A percentile compares a stretch with the other conserved stretches of the same genome.
phyloP scores from a whole-genome alignment of 2,329 filamentous ascomycete genomes.

The Claviceps capensis region DNA sequence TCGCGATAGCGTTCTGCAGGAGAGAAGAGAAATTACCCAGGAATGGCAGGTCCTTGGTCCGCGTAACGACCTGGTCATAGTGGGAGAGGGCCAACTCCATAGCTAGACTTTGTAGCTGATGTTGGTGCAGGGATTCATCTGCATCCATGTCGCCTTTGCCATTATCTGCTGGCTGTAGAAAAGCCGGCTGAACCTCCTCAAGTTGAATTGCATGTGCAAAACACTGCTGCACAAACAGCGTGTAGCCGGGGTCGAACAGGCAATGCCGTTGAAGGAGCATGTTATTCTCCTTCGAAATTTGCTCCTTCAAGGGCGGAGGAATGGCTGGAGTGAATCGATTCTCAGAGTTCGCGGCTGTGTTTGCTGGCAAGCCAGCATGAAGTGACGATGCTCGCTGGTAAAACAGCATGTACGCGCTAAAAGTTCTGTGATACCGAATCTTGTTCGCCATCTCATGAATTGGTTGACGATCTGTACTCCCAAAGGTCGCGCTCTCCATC shows the following conservation, averaged over 20 bases:
- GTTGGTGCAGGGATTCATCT: conserved; percentile 9
- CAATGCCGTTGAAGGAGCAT: conserved; percentile 62
- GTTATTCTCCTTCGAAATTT: conserved; percentile 61
- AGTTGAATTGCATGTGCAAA: conserved; percentile 42
- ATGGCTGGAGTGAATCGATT: conserved; percentile 28
- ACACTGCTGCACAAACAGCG: conserved; percentile 49
- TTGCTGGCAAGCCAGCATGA: conserved; percentile 15
- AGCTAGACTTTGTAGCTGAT: conserved; percentile 30
- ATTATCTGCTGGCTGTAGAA: background rate
- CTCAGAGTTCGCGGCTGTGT: background rate
- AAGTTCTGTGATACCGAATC: conserved; percentile 49
- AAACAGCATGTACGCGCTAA: conserved; percentile 96
- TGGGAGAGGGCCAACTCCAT: conserved; percentile 48
- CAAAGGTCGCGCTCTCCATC: conserved; percentile 68
- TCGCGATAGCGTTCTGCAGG: conserved; percentile 31
- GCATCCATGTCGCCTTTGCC: background rate
- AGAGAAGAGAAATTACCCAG: conserved; percentile 42
- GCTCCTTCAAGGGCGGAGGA: conserved; percentile 32
- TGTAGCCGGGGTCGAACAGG: conserved; percentile 60
- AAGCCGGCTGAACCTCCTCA: conserved; percentile 15
- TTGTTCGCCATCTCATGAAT: conserved; percentile 29
- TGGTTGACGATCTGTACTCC: conserved; percentile 44
- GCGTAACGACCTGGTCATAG: conserved; percentile 61
- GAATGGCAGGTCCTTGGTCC: conserved; percentile 54
- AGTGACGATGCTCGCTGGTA: conserved; percentile 71